Base-by-base conservation (phyloP, 371 early-diverging fungal genomes). In the Homolaphlyctis polyrhiza region DNA sequence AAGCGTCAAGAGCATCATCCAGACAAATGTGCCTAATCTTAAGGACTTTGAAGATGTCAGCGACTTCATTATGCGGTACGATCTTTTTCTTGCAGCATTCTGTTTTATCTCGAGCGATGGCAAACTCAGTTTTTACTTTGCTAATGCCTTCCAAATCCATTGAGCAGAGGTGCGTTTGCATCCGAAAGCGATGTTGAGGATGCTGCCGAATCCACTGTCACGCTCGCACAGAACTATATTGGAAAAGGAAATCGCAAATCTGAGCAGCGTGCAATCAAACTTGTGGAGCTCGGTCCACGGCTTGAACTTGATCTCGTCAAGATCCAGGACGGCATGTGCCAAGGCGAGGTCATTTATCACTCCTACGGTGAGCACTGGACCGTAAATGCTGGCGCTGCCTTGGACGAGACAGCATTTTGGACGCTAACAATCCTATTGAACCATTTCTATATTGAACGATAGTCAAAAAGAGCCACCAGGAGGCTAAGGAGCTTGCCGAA, bases 171-270 rank as follows among this genome's bases (percentile, higher is more conserved):
- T 63, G 94, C 92, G 0, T 83, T 85, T 70, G 87, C 91, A 1
- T 89, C 93, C 1, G 96, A 96, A 65, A 91, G 91, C 66, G 97
- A 96, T 71, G 89, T 91, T 0, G 96, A 96, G 69, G 96, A 96
- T 66, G 94, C 87, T 2, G 87, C 90, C 1, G 77, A 29, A 89
- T 65, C 71, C 36, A 86, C 87, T 23, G 91, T 97, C 13, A 88
- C 89, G 3, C 73, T 97, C 57, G 76, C 91, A 1, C 89, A 92
- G 70, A 87, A 92, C 65, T 89, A 86, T 66, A 71, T 84, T 16
- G 93, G 91, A 30, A 81, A 89, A 30, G 86, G 84, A 61, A 90
- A 92, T 71, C 75, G 80, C 65, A 35, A 71, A 66, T 78, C 89
- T 65, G 90, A 92, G 65, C 91, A 93, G 68, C 82, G 96, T 35